Evolutionary conservation across 352 stramenopile species (phyloP).

Genomic region (Phytophthora macrochlamydospora): DNA sequence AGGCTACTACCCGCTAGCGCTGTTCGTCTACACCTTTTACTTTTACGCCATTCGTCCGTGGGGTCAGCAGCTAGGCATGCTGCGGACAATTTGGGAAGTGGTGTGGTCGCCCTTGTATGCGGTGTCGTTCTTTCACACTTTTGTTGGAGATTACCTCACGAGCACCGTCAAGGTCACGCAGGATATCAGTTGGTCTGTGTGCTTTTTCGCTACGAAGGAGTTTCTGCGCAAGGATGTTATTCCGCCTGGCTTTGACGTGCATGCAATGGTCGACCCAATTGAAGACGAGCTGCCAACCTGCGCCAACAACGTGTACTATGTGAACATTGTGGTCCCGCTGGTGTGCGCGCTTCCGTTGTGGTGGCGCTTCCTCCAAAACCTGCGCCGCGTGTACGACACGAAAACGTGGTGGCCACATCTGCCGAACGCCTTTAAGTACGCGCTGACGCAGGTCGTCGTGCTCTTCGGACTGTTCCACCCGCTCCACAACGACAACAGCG

Average conservation of each 20-base stretch:
- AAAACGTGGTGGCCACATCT: slow-evolving; percentile 95
- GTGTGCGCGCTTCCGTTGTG: slow-evolving; percentile 95
- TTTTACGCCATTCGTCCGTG: slow-evolving; percentile 92
- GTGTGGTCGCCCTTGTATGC: slow-evolving; percentile 91
- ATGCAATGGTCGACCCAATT: slow-evolving; percentile 16
- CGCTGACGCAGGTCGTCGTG: slow-evolving; percentile 80
- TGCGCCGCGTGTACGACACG: slow-evolving; percentile 95
- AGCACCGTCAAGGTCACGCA: slow-evolving; percentile 87
- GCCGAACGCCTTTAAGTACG: slow-evolving; percentile 97
- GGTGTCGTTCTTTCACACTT: slow-evolving; percentile 95
- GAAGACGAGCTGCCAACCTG: slow-evolving; percentile 33
- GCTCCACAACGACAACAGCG: slow-evolving; percentile 50
- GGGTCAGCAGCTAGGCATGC: slow-evolving; percentile 83
- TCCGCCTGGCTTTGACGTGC: slow-evolving; percentile 17
- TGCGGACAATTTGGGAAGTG: slow-evolving; percentile 88
- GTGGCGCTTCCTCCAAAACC: slow-evolving; percentile 97
- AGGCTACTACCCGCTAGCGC: slow-evolving; percentile 92
- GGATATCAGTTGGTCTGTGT: slow-evolving; percentile 93
- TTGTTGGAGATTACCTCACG: slow-evolving; percentile 88
- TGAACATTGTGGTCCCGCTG: slow-evolving; percentile 94
- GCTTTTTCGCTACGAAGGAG: slow-evolving; percentile 95
- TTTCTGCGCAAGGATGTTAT: slow-evolving; percentile 83
- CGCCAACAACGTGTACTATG: slow-evolving; percentile 91
- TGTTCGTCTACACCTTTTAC: slow-evolving; percentile 94
- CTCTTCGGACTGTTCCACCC: slow-evolving; percentile 89